Percentiles rank a stretch among this genome's conserved stretches.
Conservation (phyloP, 2,329 filamentous ascomycete genomes). For the Drechslerella dactyloides region DNA sequence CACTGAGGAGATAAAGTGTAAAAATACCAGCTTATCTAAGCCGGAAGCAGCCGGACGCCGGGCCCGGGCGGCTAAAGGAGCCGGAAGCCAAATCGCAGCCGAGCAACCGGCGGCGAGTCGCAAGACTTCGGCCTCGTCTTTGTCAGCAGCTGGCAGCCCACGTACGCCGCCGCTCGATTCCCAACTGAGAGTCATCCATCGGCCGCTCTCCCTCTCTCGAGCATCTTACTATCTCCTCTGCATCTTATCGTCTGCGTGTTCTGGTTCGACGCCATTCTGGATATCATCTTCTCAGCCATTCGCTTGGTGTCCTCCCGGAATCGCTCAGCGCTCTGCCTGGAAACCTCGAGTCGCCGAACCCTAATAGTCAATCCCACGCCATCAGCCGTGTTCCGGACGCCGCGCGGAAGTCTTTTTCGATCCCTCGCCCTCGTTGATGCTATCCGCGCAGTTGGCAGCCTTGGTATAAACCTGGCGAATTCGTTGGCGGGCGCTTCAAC, state of each 20-base stretch:
- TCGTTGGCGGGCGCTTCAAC: neutral
- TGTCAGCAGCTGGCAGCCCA: constrained; percentile 6
- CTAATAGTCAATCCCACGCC: neutral
- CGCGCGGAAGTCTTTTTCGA: constrained; percentile 3
- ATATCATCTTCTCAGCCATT: neutral
- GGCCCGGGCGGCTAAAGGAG: neutral
- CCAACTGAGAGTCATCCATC: neutral
- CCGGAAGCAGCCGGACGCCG: neutral
- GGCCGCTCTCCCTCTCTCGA: neutral
- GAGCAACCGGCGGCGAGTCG: neutral
- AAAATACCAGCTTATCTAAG: too few species aligned
- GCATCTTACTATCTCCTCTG: too few species aligned
- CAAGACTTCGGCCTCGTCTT: neutral
- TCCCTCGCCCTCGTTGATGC: neutral
- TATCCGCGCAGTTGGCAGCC: neutral
- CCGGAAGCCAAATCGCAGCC: neutral
- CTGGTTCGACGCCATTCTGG: neutral
- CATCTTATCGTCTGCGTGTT: neutral
- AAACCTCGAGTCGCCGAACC: neutral
- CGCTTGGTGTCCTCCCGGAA: neutral
- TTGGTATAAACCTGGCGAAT: neutral
- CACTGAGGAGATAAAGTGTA: too few species aligned
- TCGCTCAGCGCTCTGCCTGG: neutral
- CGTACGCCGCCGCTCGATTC: neutral
- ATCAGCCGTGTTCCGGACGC: neutral